Conservation (phyloP, 208 protist species). For the Leishmania tarentolae region DNA sequence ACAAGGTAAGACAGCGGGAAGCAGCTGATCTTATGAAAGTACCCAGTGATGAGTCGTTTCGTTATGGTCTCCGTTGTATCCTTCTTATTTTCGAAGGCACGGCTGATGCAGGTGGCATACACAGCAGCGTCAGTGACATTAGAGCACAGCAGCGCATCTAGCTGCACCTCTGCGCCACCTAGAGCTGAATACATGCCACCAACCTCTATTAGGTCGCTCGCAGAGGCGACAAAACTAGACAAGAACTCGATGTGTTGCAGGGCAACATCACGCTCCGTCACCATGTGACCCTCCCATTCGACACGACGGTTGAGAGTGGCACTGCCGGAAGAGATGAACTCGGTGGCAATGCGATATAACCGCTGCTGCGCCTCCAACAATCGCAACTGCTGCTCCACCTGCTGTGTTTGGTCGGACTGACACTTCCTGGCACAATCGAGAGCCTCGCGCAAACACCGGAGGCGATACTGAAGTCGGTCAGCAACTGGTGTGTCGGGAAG, state of each 20-base stretch:
- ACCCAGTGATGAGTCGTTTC: constrained; percentile 60
- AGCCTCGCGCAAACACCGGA: constrained; percentile 72
- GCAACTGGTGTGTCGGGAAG: constrained; percentile 53
- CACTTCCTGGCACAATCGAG: constrained; percentile 72
- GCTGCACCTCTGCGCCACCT: constrained; percentile 86
- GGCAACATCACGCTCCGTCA: constrained; percentile 74
- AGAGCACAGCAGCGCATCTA: constrained; percentile 65
- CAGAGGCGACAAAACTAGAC: constrained; percentile 54
- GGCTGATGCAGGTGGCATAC: constrained; percentile 63
- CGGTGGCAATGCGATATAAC: constrained; percentile 55
- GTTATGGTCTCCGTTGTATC: constrained; percentile 58
- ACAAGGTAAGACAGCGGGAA: constrained; percentile 79
- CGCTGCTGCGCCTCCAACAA: constrained; percentile 77
- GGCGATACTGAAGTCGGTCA: constrained; percentile 74
- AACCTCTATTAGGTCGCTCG: constrained; percentile 59
- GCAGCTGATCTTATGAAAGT: constrained; percentile 40
- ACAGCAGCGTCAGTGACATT: constrained; percentile 63
- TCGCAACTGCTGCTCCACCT: constrained; percentile 68
- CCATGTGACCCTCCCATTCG: constrained; percentile 37
- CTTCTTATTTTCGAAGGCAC: constrained; percentile 52
- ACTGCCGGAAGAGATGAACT: constrained; percentile 67
- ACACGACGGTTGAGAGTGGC: constrained; percentile 43
- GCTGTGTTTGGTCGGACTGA: constrained; percentile 63
- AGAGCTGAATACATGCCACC: constrained; percentile 80
- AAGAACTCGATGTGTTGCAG: constrained; percentile 70